phyloP scores from a whole-genome alignment of 2,329 filamentous ascomycete genomes.

The Dactylellina sp. region DNA sequence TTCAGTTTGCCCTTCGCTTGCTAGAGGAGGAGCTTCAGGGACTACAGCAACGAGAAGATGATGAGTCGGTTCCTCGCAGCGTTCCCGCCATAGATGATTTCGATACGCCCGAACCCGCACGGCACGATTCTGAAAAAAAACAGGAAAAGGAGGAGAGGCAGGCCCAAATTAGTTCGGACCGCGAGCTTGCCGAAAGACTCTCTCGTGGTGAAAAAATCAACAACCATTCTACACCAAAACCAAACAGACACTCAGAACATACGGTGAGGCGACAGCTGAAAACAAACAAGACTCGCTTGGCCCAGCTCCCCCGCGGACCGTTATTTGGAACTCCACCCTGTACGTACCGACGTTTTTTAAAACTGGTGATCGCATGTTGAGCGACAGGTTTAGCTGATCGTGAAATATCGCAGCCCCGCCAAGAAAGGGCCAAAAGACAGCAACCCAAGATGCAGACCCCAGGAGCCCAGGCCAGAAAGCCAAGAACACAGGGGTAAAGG shows the following conservation, averaged over 20 bases:
- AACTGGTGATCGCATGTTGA: background rate
- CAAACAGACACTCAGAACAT: too few relatives aligned
- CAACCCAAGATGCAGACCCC: background rate
- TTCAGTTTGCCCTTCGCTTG: constrained; percentile 37
- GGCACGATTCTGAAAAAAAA: background rate
- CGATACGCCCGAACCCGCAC: background rate
- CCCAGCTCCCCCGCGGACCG: constrained; percentile 26
- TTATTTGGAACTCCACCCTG: constrained; percentile 34
- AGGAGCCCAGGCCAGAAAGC: too few relatives aligned
- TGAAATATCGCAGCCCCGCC: background rate
- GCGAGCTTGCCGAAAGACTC: constrained; percentile 32
- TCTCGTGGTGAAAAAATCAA: constrained; percentile 24
- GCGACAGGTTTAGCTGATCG: background rate
- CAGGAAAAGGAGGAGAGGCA: constrained; percentile 2
- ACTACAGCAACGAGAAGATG: constrained; percentile 29
- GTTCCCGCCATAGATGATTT: constrained; percentile 2
- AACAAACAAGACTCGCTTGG: background rate
- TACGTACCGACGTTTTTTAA: constrained; percentile 1
- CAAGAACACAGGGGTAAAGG: constrained; percentile 4
- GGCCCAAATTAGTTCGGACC: constrained; percentile 31
- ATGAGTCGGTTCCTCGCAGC: constrained; percentile 32
- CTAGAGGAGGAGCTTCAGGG: constrained; percentile 44
- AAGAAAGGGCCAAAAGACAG: too few relatives aligned
- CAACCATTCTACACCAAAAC: too few relatives aligned
- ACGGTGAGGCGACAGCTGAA: constrained; percentile 1